Evolutionary conservation across 2,329 filamentous ascomycete genomes (phyloP).

Genomic region (Apiospora arundinis): DNA sequence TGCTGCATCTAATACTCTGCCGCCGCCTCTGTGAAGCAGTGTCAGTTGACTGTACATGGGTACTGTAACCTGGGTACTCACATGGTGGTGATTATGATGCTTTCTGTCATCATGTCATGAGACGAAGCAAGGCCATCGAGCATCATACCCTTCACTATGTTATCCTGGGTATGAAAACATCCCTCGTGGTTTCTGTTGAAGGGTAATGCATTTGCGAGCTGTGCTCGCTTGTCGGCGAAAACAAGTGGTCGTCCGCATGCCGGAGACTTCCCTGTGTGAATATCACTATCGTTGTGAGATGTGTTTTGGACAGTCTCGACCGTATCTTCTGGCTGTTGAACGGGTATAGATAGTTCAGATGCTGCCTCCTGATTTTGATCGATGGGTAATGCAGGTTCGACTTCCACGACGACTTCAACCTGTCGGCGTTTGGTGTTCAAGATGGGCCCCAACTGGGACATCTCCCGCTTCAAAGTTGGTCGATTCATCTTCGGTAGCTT

Average conservation of each 20-base stretch:
- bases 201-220: neutral
- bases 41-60: neutral
- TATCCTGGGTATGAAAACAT: neutral
- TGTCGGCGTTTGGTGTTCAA: neutral
- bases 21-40: neutral
- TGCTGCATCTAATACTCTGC: neutral
- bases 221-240: slow-evolving; percentile 3
- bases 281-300: neutral
- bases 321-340: neutral
- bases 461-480: neutral
- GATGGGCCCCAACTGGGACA: neutral
- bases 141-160: neutral
- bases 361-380: neutral
- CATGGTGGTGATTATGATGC: slow-evolving; percentile 14
- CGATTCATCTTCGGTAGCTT: neutral
- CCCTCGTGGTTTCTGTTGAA: neutral
- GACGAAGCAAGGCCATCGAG: neutral
- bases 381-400: neutral
- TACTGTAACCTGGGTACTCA: neutral
- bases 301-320: neutral
- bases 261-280: neutral
- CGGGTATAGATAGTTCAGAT: too few species aligned
- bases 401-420: neutral
- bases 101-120: neutral
- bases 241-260: neutral